These are phyloP conservation scores for Cutaneotrichosporon cyanovorans DNA, from an alignment of 1,284 basidiomycete species.

Conservation along the genomic window DNA sequence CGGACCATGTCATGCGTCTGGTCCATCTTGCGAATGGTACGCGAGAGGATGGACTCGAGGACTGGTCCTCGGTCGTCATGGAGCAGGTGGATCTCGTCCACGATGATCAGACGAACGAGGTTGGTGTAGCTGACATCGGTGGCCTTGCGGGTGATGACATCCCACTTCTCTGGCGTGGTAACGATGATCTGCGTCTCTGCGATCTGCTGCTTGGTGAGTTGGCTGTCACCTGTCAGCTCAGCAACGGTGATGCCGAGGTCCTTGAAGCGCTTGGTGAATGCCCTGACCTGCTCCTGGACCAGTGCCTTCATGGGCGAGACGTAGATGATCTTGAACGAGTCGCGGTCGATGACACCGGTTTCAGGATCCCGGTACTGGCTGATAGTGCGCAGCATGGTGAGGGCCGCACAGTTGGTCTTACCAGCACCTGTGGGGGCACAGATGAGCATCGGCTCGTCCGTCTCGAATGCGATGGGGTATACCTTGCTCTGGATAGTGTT, in stretches of 20 bases:
- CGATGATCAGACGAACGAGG: slow-evolving; percentile 90
- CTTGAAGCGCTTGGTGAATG: slow-evolving; percentile 75
- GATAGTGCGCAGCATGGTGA: slow-evolving; percentile 83
- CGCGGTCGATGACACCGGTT: slow-evolving; percentile 78
- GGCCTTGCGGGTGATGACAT: slow-evolving; percentile 96
- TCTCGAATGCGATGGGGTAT: slow-evolving; percentile 87
- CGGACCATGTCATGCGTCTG: slow-evolving; percentile 88
- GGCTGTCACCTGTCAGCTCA: slow-evolving; percentile 93
- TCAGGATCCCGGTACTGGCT: slow-evolving; percentile 72
- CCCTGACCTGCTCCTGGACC: slow-evolving; percentile 94
- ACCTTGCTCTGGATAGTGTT: slow-evolving; percentile 93
- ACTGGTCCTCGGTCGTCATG: slow-evolving; percentile 99
- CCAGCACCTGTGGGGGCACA: slow-evolving; percentile 99
- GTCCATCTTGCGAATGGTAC: slow-evolving; percentile 91
- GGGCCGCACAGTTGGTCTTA: slow-evolving; percentile 99
- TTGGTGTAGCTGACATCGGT: slow-evolving; percentile 97
- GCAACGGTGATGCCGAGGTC: slow-evolving; percentile 81
- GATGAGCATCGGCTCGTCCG: slow-evolving; percentile 87
- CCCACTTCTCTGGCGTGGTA: slow-evolving; percentile 99
- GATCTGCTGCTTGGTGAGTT: slow-evolving; percentile 98
- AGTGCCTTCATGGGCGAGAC: slow-evolving; percentile 99
- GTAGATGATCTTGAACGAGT: slow-evolving; percentile 95
- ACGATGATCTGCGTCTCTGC: slow-evolving; percentile 97
- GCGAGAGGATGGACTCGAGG: slow-evolving; percentile 81
- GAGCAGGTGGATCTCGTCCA: slow-evolving; percentile 95